Evolutionary conservation across 2,329 filamentous ascomycete genomes (phyloP), one percentile per base, ranked within the genome.

Genomic region (Fusarium sp.): DNA sequence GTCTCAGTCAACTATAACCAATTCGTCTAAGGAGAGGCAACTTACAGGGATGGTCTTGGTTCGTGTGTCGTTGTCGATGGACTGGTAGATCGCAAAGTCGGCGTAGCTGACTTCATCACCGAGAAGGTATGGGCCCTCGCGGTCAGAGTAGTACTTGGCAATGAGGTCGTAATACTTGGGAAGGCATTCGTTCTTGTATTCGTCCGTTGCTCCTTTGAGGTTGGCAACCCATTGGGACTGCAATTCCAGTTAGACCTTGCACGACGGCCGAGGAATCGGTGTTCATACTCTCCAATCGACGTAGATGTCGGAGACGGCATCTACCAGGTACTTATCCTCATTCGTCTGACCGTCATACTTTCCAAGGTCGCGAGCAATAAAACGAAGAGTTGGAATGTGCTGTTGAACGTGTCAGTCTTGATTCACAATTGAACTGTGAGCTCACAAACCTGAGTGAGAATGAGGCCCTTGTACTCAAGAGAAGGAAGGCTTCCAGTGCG

Each of bases 401-500:
- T 72, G 3, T 7, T 1, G 3, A 9, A 7, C 0, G 1, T 0
- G 9, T 68, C 10, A 68, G 31, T 7, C 7, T 14, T 7, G 3
- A 8, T 14, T 5, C 4, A 10, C 12, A 8, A 16, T 6, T 14
- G 3, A 12, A 18, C 1, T 2, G 6, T 4, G 11, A 2, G 8
- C 9, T 26, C 1, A 51, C 65, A 4, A 12, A 72, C 74, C 58
- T 76, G 74, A 22, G 59, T 72, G 15, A 83, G 64, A 9, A 78
- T 65, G 11, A 70, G 50, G 7, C 80, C 81, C 35, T 82, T 77
- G 62, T 82, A 83, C 54, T 82, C 79, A 7, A 84, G 70, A 0
- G 76, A 77, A 9, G 82, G 82, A 15, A 84, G 56, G 30, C 75
- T 74, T 13, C 81, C 81, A 11, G 82, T 83, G 33, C 71, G 69